Base-by-base conservation (phyloP, 2,329 filamentous ascomycete species). In the Arthroderma sp. region DNA sequence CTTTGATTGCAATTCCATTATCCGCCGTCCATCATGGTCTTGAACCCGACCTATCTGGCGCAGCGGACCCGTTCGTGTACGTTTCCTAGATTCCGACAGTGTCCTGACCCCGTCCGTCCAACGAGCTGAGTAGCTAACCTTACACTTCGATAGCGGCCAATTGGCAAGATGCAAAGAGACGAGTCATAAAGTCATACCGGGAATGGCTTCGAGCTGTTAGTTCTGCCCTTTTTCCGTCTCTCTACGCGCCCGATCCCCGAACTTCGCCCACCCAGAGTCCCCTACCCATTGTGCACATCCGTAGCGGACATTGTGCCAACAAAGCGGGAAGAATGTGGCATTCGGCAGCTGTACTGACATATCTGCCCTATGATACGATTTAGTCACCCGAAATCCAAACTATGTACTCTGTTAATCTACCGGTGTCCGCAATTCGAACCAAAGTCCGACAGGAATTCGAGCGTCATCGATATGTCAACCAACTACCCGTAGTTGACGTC, bases 401-500 rank as follows among this genome's bases (percentile, higher is more conserved):
- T 50, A 94, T 96, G 86, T 98, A 98, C 78, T 84, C 83, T 50
- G 73, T 98, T 60, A 85, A 85, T 62, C 78, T 94, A 61, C 87
- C 89, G 43, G 80, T 95, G 43, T 84, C 89, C 36, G 74, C 77
- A 51, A 81, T 98, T 62, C 84, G 91, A 56, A 93, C 89, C 48
- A 89, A 93, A 70, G 83, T 96, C 64, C 79, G 91, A 63, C 84
- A 96, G 70, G 88, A 98, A 64, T 98, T 95, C 63, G 91, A 98
- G 74, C 78, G 86, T 61, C 82, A 96, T 71, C 77, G 91, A 73
- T 95, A 84, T 63, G 87, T 94, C 54, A 85, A 83, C 65, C 87
- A 96, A 70, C 69, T 96, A 45, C 75, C 75, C 42, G 84, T 89
- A 29, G 82, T 95, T 43, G 91, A 98, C 60, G 83, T 95, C 45